These are phyloP conservation scores for Populus tremula DNA, from an alignment of 345 rosid species.

Conservation along the genomic window DNA sequence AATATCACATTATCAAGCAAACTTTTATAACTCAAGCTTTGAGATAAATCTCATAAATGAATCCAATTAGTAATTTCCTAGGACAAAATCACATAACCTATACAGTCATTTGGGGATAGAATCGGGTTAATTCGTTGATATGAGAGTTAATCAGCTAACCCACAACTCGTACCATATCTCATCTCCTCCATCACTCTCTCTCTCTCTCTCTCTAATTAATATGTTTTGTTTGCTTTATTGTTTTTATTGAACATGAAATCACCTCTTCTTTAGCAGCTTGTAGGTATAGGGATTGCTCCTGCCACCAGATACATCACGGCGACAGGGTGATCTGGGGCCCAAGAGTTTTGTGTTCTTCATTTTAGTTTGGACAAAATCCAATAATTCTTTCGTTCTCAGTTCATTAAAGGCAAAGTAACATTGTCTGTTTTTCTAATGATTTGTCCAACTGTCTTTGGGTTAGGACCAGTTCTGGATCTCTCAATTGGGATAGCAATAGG, in stretches of 20 bases:
- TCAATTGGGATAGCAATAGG: constrained; percentile 16
- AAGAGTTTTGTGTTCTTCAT: neutral
- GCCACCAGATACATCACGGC: neutral
- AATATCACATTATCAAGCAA: rapidly evolving
- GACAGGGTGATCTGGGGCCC: neutral
- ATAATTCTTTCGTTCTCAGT: neutral
- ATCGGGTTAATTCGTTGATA: too few relatives aligned
- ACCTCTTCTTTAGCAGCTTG: constrained; percentile 1
- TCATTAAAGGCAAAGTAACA: neutral
- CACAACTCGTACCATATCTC: too few relatives aligned
- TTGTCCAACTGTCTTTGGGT: constrained; percentile 12
- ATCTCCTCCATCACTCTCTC: too few relatives aligned
- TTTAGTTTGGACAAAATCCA: constrained; percentile 6
- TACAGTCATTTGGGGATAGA: too few relatives aligned
- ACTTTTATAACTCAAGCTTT: too few relatives aligned
- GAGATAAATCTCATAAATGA: too few relatives aligned
- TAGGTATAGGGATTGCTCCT: neutral
- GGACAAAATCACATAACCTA: too few relatives aligned
- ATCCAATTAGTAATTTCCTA: too few relatives aligned
- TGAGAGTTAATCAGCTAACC: too few relatives aligned
- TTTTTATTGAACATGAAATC: neutral
- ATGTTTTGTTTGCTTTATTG: neutral
- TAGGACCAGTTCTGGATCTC: constrained; percentile 26
- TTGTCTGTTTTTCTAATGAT: constrained; percentile 17
- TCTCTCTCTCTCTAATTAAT: too few relatives aligned